Percentiles rank a stretch among this genome's conserved stretches.
Conservation (phyloP, 2,329 filamentous ascomycete species). For the Penicillium nordicum region DNA sequence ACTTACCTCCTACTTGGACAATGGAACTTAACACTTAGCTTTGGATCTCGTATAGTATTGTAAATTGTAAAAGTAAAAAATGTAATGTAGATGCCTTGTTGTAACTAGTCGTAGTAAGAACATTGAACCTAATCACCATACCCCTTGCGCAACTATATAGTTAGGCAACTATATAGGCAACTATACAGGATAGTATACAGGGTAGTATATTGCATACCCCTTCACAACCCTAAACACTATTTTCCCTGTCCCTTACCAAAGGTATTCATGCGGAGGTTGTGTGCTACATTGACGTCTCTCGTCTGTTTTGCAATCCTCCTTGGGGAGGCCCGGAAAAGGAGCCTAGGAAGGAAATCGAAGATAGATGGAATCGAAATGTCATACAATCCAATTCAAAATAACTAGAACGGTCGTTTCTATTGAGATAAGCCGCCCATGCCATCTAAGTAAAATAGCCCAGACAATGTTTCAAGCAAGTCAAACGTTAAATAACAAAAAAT, state of each 20-base stretch:
- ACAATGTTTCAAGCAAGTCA: background rate
- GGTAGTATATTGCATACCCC: background rate
- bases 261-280: too few relatives aligned
- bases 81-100: background rate
- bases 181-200: background rate
- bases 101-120: background rate
- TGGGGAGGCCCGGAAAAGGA: background rate
- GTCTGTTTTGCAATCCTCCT: too few relatives aligned
- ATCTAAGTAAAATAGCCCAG: background rate
- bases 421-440: background rate
- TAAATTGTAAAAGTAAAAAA: background rate
- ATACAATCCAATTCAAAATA: background rate
- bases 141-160: background rate
- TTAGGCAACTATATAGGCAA: too few relatives aligned
- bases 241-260: background rate
- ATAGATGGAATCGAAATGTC: background rate
- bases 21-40: background rate
- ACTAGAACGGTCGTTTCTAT: background rate
- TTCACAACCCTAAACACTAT: background rate
- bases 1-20: constrained; percentile 1
- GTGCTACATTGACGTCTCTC: too few relatives aligned
- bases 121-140: background rate
- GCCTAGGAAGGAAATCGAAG: too few relatives aligned
- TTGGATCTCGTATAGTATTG: background rate
- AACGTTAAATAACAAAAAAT: background rate